Evolutionary conservation across 176 grass and related monocot genomes (phyloP), one percentile per base, ranked within the genome.

Genomic region (Carex kokanica): DNA sequence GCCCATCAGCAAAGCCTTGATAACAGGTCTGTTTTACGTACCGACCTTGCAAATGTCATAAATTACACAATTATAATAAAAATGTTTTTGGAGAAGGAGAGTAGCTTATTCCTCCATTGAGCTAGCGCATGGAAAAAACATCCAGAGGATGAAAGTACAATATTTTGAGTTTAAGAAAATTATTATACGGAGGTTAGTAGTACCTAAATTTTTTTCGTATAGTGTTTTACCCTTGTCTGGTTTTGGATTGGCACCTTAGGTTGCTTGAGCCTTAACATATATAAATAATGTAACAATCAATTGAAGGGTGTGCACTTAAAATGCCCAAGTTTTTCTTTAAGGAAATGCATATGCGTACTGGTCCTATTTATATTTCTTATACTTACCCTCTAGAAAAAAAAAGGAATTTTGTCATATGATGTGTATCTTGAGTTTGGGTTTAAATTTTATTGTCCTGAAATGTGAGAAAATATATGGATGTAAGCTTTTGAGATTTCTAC

Each of bases 1-100:
- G 34, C 91, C 88, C 78, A 83, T 92, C 29, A 86, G 60, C 17
- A 94, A 84, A 84, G 88, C 88, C 47, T 88, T 93, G 57, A 85
- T 90, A 53, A 88, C 91, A 92, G 90, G 94, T 94, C 17, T 40
- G 63, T 49, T 69, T 77, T 47, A 29, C 4, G 2, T 74, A 51
- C 20, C 12, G 20, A 7, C 43, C 41, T 52, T 2, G 1, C 25
- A 25, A 52, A 25, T 74, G 41, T 74, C 3, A 52, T 74, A 24
- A 74, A 52, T 12, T 49, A 14, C 43, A 24, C 3, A 74, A 74
- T 5, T 51, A 27, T 51, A 8, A 74, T 24, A 24, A 14, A 5
- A 0, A 38, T 38, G 13, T 2, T 56, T 17, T 7, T 77, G 24
- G 6, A 54, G 73, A 10, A 14, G 21, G 31, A 55, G 23, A 29